A percentile compares a stretch with the other conserved stretches of the same genome.
Evolutionary conservation across 1,284 basidiomycete genomes (phyloP).

Genomic region (Ceratobasidium sp.): DNA sequence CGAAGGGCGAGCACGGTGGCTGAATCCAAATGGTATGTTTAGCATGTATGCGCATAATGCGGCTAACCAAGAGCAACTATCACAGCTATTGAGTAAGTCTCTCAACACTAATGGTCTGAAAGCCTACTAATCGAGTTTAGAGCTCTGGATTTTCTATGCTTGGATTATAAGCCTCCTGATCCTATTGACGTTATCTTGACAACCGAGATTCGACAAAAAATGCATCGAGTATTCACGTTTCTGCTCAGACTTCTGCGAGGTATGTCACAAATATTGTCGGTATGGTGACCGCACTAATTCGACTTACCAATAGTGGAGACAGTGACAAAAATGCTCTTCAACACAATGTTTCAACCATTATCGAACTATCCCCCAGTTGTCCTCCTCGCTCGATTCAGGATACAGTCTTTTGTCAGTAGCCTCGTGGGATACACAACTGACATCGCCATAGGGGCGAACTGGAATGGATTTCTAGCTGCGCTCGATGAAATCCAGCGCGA

Average conservation of each 20-base stretch:
- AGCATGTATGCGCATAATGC: neutral
- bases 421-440: slow-evolving; percentile 77
- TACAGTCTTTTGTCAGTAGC: slow-evolving; percentile 69
- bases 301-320: slow-evolving; percentile 64
- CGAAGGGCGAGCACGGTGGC: slow-evolving; percentile 69
- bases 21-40: slow-evolving; percentile 74
- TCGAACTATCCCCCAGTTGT: slow-evolving; percentile 51
- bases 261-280: slow-evolving; percentile 48
- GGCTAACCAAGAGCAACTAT: neutral
- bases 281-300: slow-evolving; percentile 16
- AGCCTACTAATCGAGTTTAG: slow-evolving; percentile 46
- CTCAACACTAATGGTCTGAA: neutral
- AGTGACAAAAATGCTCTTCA: slow-evolving; percentile 70
- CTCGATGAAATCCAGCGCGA: slow-evolving; percentile 40
- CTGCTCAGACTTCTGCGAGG: slow-evolving; percentile 79
- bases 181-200: slow-evolving; percentile 76
- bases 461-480: slow-evolving; percentile 66
- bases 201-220: slow-evolving; percentile 74
- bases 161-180: slow-evolving; percentile 82
- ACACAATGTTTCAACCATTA: slow-evolving; percentile 49
- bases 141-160: slow-evolving; percentile 85
- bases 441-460: slow-evolving; percentile 75
- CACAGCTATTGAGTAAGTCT: slow-evolving; percentile 66
- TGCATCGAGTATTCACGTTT: slow-evolving; percentile 80
- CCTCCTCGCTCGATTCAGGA: slow-evolving; percentile 73